phyloP scores from a whole-genome alignment of 768 basidiomycete genomes.

The Xerocomus potaroensis region DNA sequence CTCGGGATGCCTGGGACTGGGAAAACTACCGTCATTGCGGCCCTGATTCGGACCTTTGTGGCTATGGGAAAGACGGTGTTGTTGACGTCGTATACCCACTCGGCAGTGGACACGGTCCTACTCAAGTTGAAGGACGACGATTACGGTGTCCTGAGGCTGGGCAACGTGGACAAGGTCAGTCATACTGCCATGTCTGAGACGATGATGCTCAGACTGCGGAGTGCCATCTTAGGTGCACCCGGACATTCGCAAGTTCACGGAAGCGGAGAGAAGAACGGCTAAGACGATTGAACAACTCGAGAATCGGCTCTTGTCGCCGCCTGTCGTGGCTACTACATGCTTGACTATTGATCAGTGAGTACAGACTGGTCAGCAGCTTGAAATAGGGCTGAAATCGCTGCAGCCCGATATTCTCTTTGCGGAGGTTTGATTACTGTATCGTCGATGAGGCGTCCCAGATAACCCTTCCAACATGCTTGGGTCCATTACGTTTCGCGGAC shows the following conservation, averaged over 20 bases:
- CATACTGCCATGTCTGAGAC: background rate
- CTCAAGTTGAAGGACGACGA: conserved; percentile 69
- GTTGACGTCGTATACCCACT: conserved; percentile 93
- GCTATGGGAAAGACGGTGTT: conserved; percentile 81
- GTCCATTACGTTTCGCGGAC: conserved; percentile 86
- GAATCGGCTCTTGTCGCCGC: conserved; percentile 76
- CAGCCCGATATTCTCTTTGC: conserved; percentile 79
- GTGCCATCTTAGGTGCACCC: conserved; percentile 70
- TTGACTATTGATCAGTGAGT: conserved; percentile 91
- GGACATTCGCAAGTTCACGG: conserved; percentile 66
- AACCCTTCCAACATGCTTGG: conserved; percentile 91
- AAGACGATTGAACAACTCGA: conserved; percentile 81
- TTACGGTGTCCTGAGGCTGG: conserved; percentile 77
- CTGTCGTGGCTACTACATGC: conserved; percentile 95
- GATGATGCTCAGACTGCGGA: conserved; percentile 2
- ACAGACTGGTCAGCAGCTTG: background rate
- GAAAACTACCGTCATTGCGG: conserved; percentile 92
- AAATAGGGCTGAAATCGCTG: conserved; percentile 5
- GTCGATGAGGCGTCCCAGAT: conserved; percentile 99
- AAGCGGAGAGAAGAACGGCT: conserved; percentile 51
- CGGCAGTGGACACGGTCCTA: conserved; percentile 96
- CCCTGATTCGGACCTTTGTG: conserved; percentile 78
- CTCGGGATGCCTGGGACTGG: conserved; percentile 99
- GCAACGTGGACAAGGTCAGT: conserved; percentile 85
- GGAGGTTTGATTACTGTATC: conserved; percentile 94